Percentiles rank a stretch among this genome's conserved stretches.
Conservation (phyloP, 2,329 filamentous ascomycete genomes). For the Tolypocladium guangdongense region DNA sequence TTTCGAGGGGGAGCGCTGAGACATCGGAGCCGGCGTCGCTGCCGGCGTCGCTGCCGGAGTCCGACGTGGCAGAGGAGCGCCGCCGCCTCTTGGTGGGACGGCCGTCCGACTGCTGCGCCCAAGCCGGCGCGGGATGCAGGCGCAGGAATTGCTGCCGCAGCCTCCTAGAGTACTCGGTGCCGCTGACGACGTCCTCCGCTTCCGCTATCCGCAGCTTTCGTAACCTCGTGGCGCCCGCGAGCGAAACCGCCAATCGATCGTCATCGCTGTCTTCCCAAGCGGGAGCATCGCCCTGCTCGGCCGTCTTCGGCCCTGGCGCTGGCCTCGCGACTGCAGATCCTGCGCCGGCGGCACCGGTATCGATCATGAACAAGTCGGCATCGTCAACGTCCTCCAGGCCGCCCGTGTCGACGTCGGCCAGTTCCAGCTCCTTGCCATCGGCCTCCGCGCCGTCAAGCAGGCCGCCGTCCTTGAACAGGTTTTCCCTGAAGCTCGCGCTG, state of each 20-base stretch:
- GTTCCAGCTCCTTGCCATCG: slow-evolving; percentile 20
- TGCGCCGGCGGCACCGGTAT: slow-evolving; percentile 46
- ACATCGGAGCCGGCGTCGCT: slow-evolving; percentile 47
- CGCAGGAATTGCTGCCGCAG: slow-evolving; percentile 66
- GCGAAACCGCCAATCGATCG: slow-evolving; percentile 72
- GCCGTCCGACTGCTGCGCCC: slow-evolving; percentile 42
- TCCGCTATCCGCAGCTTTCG: slow-evolving; percentile 75
- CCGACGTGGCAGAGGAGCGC: slow-evolving; percentile 40
- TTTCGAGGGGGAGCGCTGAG: slow-evolving; percentile 67
- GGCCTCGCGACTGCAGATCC: slow-evolving; percentile 19
- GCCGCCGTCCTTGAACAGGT: slow-evolving; percentile 43
- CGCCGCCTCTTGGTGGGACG: slow-evolving; percentile 39
- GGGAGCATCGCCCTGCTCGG: slow-evolving; percentile 30
- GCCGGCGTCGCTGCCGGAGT: slow-evolving; percentile 41
- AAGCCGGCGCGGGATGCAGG: slow-evolving; percentile 48
- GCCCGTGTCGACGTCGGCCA: slow-evolving; percentile 31
- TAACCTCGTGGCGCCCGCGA: slow-evolving; percentile 63
- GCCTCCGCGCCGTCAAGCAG: slow-evolving; percentile 25
- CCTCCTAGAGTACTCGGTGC: slow-evolving; percentile 72
- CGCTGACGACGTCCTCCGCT: slow-evolving; percentile 75
- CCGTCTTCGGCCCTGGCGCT: slow-evolving; percentile 10
- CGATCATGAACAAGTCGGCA: slow-evolving; percentile 75
- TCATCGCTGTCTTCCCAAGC: slow-evolving; percentile 96
- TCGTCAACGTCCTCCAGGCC: slow-evolving; percentile 59
- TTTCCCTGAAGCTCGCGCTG: slow-evolving; percentile 66